These are phyloP conservation scores for Phaeosphaeriaceae sp. DNA, from an alignment of 2,329 filamentous ascomycete species.

Conservation along the genomic window DNA sequence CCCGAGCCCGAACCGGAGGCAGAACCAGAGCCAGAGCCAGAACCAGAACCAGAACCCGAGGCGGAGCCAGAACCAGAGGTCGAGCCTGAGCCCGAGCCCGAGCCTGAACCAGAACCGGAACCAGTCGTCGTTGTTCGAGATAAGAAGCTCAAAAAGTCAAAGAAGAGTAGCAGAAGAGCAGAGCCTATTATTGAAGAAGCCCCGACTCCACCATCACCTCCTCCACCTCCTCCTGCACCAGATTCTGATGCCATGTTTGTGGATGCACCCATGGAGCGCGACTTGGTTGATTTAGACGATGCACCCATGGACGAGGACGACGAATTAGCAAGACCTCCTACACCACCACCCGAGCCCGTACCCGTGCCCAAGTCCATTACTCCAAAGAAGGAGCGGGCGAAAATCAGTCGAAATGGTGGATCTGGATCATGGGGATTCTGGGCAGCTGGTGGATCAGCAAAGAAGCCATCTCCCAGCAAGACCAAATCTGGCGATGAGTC, in stretches of 20 bases:
- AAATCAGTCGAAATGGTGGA: slow-evolving; percentile 72
- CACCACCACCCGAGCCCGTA: slow-evolving; percentile 54
- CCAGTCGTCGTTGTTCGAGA: slow-evolving; percentile 26
- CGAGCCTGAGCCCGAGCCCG: slow-evolving; percentile 9
- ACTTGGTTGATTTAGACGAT: slow-evolving; percentile 26
- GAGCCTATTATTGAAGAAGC: slow-evolving; percentile 51
- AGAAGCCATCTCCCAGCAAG: slow-evolving; percentile 38
- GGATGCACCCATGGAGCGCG: slow-evolving; percentile 26
- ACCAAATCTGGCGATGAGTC: slow-evolving; percentile 45
- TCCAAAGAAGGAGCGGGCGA: slow-evolving; percentile 74
- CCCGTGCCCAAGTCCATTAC: slow-evolving; percentile 55
- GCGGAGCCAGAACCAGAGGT: slow-evolving; percentile 38
- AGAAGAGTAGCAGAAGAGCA: slow-evolving; percentile 58
- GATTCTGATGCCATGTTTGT: slow-evolving; percentile 25
- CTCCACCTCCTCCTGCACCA: slow-evolving; percentile 29
- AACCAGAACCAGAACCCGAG: slow-evolving; percentile 33
- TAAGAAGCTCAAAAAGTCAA: slow-evolving; percentile 31
- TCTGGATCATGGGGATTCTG: slow-evolving; percentile 78
- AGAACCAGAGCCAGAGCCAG: slow-evolving; percentile 14
- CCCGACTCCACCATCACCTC: slow-evolving; percentile 32
- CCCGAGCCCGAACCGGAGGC: not conserved
- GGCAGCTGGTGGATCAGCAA: slow-evolving; percentile 60
- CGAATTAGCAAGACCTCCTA: slow-evolving; percentile 51
- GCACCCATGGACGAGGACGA: slow-evolving; percentile 33
- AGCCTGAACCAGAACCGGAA: no score